Conservation (phyloP, 148 eudicot genomes). For the Cornus florida region DNA sequence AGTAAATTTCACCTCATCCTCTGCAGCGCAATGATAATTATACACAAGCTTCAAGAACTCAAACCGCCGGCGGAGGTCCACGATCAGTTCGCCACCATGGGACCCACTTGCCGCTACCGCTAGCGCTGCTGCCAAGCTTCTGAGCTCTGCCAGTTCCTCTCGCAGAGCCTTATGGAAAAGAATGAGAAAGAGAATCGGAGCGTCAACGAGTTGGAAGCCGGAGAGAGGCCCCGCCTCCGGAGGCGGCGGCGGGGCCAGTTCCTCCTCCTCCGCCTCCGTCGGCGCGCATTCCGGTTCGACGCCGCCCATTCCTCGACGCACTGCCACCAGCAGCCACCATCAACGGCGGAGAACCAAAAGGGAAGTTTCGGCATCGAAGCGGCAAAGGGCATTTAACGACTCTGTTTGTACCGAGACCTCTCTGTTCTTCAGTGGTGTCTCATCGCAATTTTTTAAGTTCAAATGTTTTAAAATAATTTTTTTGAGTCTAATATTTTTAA, state of each 20-base stretch:
- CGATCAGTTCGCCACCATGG: slow-evolving; percentile 27
- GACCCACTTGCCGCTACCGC: slow-evolving; percentile 36
- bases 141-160: slow-evolving; percentile 55
- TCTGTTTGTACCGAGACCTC: background rate
- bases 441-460: slow-evolving; percentile 6
- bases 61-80: slow-evolving; percentile 49
- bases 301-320: slow-evolving; percentile 37
- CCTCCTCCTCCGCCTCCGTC: slow-evolving; percentile 17
- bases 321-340: slow-evolving; percentile 20
- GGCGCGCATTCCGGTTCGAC: slow-evolving; percentile 20
- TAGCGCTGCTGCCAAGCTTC: slow-evolving; percentile 36
- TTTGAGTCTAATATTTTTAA: no score
- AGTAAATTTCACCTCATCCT: slow-evolving; percentile 61
- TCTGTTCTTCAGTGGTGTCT: background rate
- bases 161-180: slow-evolving; percentile 61
- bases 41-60: slow-evolving; percentile 74
- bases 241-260: slow-evolving; percentile 13
- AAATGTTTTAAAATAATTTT: no score
- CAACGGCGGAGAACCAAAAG: slow-evolving; percentile 24
- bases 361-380: slow-evolving; percentile 32
- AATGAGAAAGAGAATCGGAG: slow-evolving; percentile 59
- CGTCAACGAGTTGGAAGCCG: slow-evolving; percentile 30
- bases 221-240: slow-evolving; percentile 8
- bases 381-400: slow-evolving; percentile 19
- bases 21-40: slow-evolving; percentile 69